Base-by-base conservation (phyloP, 306 rosid species). In the Lupinus albus region DNA sequence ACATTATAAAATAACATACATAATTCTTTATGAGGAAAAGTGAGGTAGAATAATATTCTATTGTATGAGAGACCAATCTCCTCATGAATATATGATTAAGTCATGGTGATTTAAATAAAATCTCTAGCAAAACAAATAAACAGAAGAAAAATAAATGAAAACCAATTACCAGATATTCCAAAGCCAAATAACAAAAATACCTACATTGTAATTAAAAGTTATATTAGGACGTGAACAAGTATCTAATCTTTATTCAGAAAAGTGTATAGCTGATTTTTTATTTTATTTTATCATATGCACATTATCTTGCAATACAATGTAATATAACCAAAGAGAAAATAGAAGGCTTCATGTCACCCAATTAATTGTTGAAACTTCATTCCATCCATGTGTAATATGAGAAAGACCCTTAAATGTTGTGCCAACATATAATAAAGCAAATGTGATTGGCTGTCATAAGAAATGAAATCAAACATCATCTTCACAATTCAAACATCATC, bases 401-500 rank as follows among this genome's bases (percentile, higher is more conserved):
- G 85, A 80, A 58, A 88, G 85, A 74, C 85, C 85, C 78, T 86
- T 79, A 13, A 88, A 60, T 28, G 95, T 82, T 72, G 80, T 82
- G 77, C 86, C 86, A 52, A 86, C 65, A 66, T 86, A 86, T 49
- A 79, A 84, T 32, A 78, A 78, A 17, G 86, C 82, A 71, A 88
- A 66, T 41, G 86, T 78, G 46, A 84, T 70, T 50, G 92, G 89
- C 95, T 86, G 77, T 30, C 41, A 67, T 44, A 68, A 25, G 62
- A 48, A 67, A 71, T 32, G 61, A 63, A 69, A 32, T 21, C 47
- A 54, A 78, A 47, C 71, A 28, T 61, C 50, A 76, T 45, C 2
- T 54, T 44, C 57, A 12, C 9, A n/a, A n/a, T n/a, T 21, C 47
- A 54, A 78, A 47, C 71, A 28, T 61, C 50, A 76, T 45, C 2